These are phyloP conservation scores for Pythium aquatile DNA, from an alignment of 352 stramenopile species.

Conservation along the genomic window DNA sequence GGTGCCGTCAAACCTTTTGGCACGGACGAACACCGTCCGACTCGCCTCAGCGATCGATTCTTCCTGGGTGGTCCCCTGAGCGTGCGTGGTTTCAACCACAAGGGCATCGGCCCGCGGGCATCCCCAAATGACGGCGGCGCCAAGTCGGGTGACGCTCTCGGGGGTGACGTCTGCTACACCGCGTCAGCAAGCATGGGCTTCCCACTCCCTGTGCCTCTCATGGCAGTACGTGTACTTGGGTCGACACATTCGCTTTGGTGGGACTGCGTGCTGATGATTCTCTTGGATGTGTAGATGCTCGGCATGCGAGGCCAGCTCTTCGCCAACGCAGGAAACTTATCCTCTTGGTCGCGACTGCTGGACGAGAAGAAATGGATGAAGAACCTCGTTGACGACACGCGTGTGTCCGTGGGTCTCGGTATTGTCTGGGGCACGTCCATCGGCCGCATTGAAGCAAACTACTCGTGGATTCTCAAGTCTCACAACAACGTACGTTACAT, in stretches of 20 bases:
- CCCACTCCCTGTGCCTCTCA: slow-evolving; percentile 75
- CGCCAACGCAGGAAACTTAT: slow-evolving; percentile 89
- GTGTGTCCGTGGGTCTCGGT: slow-evolving; percentile 81
- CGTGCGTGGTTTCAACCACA: slow-evolving; percentile 90
- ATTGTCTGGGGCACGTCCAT: slow-evolving; percentile 86
- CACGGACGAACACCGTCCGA: slow-evolving; percentile 63
- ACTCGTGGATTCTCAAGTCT: slow-evolving; percentile 89
- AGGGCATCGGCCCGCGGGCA: slow-evolving; percentile 85
- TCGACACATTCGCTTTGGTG: not conserved
- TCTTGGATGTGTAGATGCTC: slow-evolving; percentile 45
- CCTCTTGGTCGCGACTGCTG: slow-evolving; percentile 79
- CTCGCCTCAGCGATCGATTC: slow-evolving; percentile 91
- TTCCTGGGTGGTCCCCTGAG: slow-evolving; percentile 89
- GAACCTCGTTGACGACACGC: slow-evolving; percentile 84
- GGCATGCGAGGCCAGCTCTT: slow-evolving; percentile 89
- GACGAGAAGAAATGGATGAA: slow-evolving; percentile 91
- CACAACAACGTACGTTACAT: slow-evolving; percentile 58
- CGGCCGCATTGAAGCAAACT: slow-evolving; percentile 89
- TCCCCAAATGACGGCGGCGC: slow-evolving; percentile 86
- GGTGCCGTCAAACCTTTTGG: slow-evolving; percentile 81
- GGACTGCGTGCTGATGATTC: not conserved
- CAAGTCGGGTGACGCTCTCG: slow-evolving; percentile 78
- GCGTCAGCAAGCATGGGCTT: slow-evolving; percentile 84
- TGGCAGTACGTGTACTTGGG: slow-evolving; percentile 55
- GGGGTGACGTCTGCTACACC: slow-evolving; percentile 88